phyloP scores from a whole-genome alignment of 2,329 filamentous ascomycete species.

The Beauveria medogensis region DNA sequence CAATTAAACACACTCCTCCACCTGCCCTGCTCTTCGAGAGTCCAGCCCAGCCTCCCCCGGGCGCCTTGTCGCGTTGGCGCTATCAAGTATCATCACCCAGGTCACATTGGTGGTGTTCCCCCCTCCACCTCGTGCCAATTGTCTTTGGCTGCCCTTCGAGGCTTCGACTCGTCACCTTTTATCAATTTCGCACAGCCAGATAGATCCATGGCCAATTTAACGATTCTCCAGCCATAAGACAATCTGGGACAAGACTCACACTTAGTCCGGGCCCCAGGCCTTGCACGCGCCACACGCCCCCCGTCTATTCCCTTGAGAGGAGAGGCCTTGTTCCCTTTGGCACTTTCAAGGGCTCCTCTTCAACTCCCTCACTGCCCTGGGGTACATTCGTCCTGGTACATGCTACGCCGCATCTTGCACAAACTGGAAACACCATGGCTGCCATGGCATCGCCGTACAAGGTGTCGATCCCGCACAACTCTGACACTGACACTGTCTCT shows the following conservation, averaged over 20 bases:
- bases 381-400: conserved; percentile 1
- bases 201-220: conserved; percentile 11
- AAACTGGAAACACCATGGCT: conserved; percentile 6
- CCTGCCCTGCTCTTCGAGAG: neutral
- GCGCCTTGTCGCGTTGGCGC: conserved; percentile 7
- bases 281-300: conserved; percentile 6
- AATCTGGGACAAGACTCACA: conserved; percentile 9
- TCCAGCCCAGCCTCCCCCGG: neutral
- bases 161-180: neutral
- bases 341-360: neutral
- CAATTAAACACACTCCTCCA: neutral
- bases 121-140: neutral
- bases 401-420: neutral
- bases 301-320: conserved; percentile 1
- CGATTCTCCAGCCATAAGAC: conserved; percentile 10
- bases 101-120: conserved; percentile 5
- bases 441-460: conserved; percentile 6
- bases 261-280: neutral
- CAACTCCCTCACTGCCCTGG: neutral
- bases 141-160: neutral
- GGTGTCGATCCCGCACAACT: conserved; percentile 9
- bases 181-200: neutral
- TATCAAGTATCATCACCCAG: neutral
- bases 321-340: neutral
- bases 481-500: conserved; percentile 29